Evolutionary conservation across 805 yeast genomes (phyloP).

Genomic region (Metschnikowia gelsemii): DNA sequence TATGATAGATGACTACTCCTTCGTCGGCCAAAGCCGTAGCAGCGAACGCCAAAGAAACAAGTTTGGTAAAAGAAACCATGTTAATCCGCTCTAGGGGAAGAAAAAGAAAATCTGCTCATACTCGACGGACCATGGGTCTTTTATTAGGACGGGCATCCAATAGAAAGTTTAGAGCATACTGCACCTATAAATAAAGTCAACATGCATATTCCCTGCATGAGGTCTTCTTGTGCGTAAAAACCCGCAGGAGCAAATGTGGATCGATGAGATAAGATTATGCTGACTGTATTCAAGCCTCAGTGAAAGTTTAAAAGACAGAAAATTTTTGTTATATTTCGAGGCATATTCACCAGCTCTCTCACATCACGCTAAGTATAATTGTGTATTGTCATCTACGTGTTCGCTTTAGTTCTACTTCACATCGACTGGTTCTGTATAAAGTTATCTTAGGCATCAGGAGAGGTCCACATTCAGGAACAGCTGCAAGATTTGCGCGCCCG

Average conservation of each 20-base stretch:
- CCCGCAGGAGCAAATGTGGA: constrained; percentile 3
- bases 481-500: neutral
- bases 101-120: neutral
- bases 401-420: neutral
- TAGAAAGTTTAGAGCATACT: neutral
- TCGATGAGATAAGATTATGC: constrained; percentile 9
- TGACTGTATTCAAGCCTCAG: neutral
- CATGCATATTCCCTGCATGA: too few species aligned
- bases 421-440: neutral
- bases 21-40: constrained; percentile 20
- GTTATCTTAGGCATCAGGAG: constrained; percentile 10
- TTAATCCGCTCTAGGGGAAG: neutral
- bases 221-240: too few species aligned
- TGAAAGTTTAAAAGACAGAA: neutral
- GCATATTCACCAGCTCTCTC: too few species aligned
- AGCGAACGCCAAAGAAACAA: constrained; percentile 16
- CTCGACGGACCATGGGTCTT: neutral
- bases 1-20: constrained; percentile 24
- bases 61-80: constrained; percentile 18
- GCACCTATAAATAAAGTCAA: too few species aligned
- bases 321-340: neutral
- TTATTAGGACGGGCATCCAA: constrained; percentile 1
- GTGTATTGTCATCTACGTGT: neutral
- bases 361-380: too few species aligned
- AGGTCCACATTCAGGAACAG: neutral